Evolutionary conservation across 176 grass and related monocot species (phyloP).

Genomic region (Avena sativa): DNA sequence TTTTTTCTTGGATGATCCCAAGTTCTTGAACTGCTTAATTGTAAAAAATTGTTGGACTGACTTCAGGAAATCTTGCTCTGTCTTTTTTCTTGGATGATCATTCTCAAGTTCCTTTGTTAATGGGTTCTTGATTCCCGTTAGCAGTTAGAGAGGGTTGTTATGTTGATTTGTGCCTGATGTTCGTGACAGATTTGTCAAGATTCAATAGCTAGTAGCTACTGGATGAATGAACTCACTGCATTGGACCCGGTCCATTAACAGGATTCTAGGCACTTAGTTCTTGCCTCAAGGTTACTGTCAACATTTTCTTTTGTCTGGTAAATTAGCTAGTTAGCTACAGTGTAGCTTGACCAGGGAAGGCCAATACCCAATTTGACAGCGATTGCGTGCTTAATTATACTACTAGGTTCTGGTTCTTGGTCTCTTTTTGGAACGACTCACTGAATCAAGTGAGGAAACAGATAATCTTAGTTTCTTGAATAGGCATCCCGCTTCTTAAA

Average conservation of each 20-base stretch:
- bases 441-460: not conserved
- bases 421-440: too few relatives aligned
- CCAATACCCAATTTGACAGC: not conserved
- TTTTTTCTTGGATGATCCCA: not conserved
- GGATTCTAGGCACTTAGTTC: not conserved
- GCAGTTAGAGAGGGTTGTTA: not conserved
- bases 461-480: constrained; percentile 4
- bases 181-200: not conserved
- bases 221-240: not conserved
- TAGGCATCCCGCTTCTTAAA: not conserved
- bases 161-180: not conserved
- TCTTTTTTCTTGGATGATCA: not conserved
- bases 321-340: not conserved
- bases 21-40: not conserved
- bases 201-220: not conserved
- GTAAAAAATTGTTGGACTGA: not conserved
- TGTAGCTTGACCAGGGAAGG: not conserved
- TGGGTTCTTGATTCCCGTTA: not conserved
- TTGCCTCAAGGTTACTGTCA: not conserved
- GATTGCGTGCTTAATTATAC: not conserved
- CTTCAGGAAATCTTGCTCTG: not conserved
- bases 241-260: not conserved
- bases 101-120: not conserved
- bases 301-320: too few relatives aligned
- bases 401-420: not conserved